Evolutionary conservation across 2,329 filamentous ascomycete genomes (phyloP).

Genomic region (Simplicillium sp.): DNA sequence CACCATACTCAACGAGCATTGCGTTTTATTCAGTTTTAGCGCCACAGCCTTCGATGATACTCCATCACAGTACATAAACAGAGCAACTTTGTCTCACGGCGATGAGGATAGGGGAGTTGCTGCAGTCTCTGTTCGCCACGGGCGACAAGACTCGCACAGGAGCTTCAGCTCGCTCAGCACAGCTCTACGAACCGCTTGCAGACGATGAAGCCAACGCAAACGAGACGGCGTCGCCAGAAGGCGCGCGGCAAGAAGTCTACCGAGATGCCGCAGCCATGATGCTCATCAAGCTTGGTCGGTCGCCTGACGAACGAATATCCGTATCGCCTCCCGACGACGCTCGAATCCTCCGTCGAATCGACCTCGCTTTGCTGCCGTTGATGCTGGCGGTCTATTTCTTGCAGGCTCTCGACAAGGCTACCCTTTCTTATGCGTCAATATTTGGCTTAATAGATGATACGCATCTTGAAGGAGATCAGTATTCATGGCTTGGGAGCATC

Average conservation of each 20-base stretch:
- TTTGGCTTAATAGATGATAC: constrained; percentile 54
- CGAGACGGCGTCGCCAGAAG: not conserved
- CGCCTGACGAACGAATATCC: constrained; percentile 20
- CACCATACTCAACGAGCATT: too few relatives aligned
- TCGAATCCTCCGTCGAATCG: constrained; percentile 27
- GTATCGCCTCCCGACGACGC: constrained; percentile 23
- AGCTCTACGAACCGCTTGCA: too few relatives aligned
- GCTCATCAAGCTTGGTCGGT: constrained; percentile 28
- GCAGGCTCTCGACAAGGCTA: constrained; percentile 54
- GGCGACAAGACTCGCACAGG: not conserved
- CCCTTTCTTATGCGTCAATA: constrained; percentile 51
- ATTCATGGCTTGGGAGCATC: constrained; percentile 52
- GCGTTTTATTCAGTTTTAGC: too few relatives aligned
- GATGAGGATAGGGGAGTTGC: not conserved
- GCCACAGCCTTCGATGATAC: too few relatives aligned
- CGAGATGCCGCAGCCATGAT: constrained; percentile 36
- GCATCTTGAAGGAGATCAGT: constrained; percentile 44
- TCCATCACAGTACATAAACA: too few relatives aligned
- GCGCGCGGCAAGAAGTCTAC: constrained; percentile 2
- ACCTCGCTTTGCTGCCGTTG: constrained; percentile 27
- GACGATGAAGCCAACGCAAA: too few relatives aligned
- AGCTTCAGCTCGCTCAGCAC: too few relatives aligned
- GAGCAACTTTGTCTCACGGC: not conserved
- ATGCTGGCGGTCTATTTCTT: constrained; percentile 54
- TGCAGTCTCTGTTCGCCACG: not conserved